A percentile compares a stretch with the other conserved stretches of the same genome.
These are phyloP conservation scores for Diaporthe helianthi DNA, from an alignment of 2,329 filamentous ascomycete species.

Conservation along the genomic window DNA sequence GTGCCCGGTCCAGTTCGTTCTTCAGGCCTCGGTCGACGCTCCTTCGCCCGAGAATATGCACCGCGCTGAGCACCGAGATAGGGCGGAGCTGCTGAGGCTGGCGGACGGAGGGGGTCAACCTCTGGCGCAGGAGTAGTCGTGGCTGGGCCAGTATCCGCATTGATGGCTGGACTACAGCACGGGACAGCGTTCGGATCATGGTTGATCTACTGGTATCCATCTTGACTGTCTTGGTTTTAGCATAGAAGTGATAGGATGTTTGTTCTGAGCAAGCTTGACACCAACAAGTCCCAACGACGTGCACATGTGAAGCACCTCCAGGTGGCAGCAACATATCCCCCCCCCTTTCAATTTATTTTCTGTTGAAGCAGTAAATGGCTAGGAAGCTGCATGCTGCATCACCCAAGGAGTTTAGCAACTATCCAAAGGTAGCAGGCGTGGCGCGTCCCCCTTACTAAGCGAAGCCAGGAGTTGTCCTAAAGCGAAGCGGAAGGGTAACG, in stretches of 20 bases:
- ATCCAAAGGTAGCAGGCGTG: neutral
- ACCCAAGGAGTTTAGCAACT: neutral
- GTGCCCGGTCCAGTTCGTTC: neutral
- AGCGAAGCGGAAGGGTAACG: too few species aligned
- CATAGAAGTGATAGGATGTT: neutral
- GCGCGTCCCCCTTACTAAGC: neutral
- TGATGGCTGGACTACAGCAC: neutral
- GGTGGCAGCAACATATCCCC: neutral
- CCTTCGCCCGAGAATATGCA: neutral
- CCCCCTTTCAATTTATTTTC: neutral
- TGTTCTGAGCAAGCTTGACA: neutral
- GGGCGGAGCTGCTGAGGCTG: neutral
- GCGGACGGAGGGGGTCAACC: neutral
- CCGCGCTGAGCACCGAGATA: neutral
- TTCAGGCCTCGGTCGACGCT: neutral
- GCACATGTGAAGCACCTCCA: too few species aligned
- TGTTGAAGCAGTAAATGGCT: neutral
- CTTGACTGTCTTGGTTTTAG: neutral
- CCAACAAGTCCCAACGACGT: neutral
- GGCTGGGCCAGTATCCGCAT: neutral
- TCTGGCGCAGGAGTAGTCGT: neutral
- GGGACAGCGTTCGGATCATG: neutral
- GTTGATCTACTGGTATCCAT: neutral
- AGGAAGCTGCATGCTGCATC: neutral
- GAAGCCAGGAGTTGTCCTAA: too few species aligned